These are phyloP conservation scores for Tetracentron sinense DNA, from an alignment of 164 flowering plant genomes.

Conservation along the genomic window DNA sequence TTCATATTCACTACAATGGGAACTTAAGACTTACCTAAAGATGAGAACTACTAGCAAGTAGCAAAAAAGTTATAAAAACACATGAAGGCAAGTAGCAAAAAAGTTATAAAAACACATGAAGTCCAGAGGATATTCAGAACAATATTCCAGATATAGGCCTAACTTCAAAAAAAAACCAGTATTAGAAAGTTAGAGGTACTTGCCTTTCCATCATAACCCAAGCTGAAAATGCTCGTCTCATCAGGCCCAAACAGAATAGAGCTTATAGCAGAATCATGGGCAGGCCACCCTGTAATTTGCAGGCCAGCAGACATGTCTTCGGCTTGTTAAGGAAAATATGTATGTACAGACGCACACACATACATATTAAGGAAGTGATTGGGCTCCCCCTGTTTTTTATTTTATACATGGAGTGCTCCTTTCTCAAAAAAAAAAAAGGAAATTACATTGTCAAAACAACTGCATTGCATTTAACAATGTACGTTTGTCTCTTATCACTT, in stretches of 20 bases:
- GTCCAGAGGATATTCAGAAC: neutral
- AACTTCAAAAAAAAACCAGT: conserved; percentile 4
- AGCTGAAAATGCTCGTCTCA: conserved; percentile 90
- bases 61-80: no score
- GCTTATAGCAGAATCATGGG: conserved; percentile 89
- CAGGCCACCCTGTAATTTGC: conserved; percentile 99
- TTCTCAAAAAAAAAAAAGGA: neutral
- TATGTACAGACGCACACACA: neutral
- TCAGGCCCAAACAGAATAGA: conserved; percentile 91
- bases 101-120: neutral
- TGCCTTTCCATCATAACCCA: conserved; percentile 93
- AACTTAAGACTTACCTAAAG: neutral
- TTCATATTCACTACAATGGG: conserved; percentile 1
- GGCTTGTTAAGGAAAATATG: conserved; percentile 39
- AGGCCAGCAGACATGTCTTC: conserved; percentile 92
- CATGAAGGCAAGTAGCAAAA: no score
- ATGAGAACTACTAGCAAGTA: neutral
- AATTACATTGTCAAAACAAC: neutral
- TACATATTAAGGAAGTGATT: neutral
- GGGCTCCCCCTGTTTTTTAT: neutral
- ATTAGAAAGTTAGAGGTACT: conserved; percentile 17
- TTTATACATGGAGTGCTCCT: neutral
- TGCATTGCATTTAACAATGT: neutral
- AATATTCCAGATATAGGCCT: neutral
- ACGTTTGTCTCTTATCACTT: neutral